These are phyloP conservation scores for Trichoderma atrobrunneum DNA, from an alignment of 2,329 filamentous ascomycete species.

Conservation along the genomic window DNA sequence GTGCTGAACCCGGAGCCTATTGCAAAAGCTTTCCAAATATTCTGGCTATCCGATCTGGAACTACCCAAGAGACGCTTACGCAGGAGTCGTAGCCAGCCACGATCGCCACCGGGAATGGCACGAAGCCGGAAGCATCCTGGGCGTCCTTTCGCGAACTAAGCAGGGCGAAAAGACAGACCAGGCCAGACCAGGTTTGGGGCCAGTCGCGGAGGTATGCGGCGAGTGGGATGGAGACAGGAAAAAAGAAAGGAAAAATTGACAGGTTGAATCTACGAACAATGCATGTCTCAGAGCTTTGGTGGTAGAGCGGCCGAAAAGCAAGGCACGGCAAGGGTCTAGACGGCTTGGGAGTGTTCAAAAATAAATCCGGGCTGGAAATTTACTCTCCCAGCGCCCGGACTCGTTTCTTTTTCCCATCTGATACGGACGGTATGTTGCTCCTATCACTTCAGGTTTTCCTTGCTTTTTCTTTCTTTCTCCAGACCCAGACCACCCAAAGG, in stretches of 20 bases:
- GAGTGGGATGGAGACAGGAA: not conserved
- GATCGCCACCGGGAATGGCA: constrained; percentile 12
- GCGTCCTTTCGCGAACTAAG: not conserved
- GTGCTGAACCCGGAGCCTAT: not conserved
- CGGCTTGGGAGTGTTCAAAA: not conserved
- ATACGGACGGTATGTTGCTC: not conserved
- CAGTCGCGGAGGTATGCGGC: not conserved
- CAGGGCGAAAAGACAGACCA: not conserved
- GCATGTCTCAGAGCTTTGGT: constrained; percentile 7
- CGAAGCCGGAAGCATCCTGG: not conserved
- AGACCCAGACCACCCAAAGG: not conserved
- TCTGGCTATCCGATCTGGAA: not conserved
- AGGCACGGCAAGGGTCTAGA: not conserved
- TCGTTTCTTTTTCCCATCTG: not conserved
- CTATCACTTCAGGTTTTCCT: not conserved
- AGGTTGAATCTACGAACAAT: constrained; percentile 1
- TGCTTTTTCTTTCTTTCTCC: not conserved
- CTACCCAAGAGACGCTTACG: not conserved
- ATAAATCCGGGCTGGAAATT: not conserved
- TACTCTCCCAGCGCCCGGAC: not conserved
- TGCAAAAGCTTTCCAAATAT: not conserved
- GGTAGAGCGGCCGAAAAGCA: not conserved
- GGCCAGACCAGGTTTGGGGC: not conserved
- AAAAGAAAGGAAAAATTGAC: not conserved
- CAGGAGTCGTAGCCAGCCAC: not conserved